phyloP scores from a whole-genome alignment of 352 stramenopile species.

The Phytophthora nicotianae region DNA sequence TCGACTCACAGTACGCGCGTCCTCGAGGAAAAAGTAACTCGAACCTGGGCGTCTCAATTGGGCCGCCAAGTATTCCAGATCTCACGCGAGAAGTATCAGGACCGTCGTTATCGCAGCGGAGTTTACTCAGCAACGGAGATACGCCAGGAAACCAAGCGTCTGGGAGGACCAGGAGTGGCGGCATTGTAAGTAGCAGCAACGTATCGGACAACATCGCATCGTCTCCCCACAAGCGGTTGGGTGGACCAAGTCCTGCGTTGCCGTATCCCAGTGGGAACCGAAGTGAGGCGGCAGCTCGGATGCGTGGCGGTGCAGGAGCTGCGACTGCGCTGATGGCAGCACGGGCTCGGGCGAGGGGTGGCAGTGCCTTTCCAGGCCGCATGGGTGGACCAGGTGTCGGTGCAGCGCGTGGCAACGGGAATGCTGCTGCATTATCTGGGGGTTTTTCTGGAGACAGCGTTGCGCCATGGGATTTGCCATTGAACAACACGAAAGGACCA shows the following conservation, averaged over 20 bases:
- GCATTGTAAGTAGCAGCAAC: constrained; percentile 36
- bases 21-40: constrained; percentile 46
- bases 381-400: constrained; percentile 52
- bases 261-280: constrained; percentile 30
- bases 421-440: constrained; percentile 20
- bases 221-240: constrained; percentile 59
- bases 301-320: constrained; percentile 56
- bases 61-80: constrained; percentile 39
- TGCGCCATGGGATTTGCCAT: constrained; percentile 76
- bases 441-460: constrained; percentile 45
- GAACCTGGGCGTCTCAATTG: constrained; percentile 28
- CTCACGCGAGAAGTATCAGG: constrained; percentile 54
- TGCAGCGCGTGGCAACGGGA: constrained; percentile 21
- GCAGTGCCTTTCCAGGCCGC: constrained; percentile 56
- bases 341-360: constrained; percentile 61
- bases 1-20: constrained; percentile 38
- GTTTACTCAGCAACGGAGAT: constrained; percentile 35
- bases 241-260: constrained; percentile 22
- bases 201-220: constrained; percentile 44
- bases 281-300: constrained; percentile 30
- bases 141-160: constrained; percentile 10
- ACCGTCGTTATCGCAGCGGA: constrained; percentile 54
- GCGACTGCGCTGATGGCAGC: constrained; percentile 77
- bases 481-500: constrained; percentile 44
- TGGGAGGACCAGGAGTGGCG: constrained; percentile 30